Evolutionary conservation across 306 rosid genomes (phyloP), one percentile per base, ranked within the genome.

Genomic region (Lablab purpureus): DNA sequence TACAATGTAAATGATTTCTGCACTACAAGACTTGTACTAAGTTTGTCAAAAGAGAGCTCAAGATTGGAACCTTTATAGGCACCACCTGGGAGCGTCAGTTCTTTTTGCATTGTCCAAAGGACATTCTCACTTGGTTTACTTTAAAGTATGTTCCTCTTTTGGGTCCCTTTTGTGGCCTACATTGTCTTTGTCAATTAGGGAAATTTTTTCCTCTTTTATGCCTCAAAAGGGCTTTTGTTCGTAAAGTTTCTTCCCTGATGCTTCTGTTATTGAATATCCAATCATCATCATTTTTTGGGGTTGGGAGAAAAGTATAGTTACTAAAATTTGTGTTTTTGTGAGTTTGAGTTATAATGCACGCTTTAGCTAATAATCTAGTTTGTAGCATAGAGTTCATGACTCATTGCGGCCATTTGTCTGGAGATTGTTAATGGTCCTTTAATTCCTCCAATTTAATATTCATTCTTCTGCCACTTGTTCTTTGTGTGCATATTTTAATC

Each of bases 101-200:
- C 80, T 59, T 77, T 77, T 75, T 68, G 84, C 67, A 70, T 51
- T 83, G 65, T 55, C 71, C 87, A 88, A 79, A 71, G 85, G 85
- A 78, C 85, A 85, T 69, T 86, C 85, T 85, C 64, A 58, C 75
- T 84, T 58, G 56, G 47, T 76, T 55, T 36, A 17, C 45, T 58
- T 47, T 69, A 80, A 80, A 76, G 80, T 49, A 59, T 79, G 86
- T 82, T 58, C 84, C 74, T 89, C 86, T 82, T 89, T 86, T 82
- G 67, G 94, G 94, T 89, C 91, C 87, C 89, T 89, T 82, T 89
- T 82, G 76, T 89, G 96, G 96, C 87, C 91, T 82, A 85, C 96
- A 90, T 81, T 66, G 85, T 87, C 87, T 79, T 81, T 93, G 83
- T 88, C 87, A 87, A 76, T 47, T 80, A 49, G 83, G 91, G 90